Percentiles rank a stretch among this genome's conserved stretches.
These are phyloP conservation scores for Pseudogymnoascus sp. DNA, from an alignment of 2,329 filamentous ascomycete genomes.

Conservation along the genomic window DNA sequence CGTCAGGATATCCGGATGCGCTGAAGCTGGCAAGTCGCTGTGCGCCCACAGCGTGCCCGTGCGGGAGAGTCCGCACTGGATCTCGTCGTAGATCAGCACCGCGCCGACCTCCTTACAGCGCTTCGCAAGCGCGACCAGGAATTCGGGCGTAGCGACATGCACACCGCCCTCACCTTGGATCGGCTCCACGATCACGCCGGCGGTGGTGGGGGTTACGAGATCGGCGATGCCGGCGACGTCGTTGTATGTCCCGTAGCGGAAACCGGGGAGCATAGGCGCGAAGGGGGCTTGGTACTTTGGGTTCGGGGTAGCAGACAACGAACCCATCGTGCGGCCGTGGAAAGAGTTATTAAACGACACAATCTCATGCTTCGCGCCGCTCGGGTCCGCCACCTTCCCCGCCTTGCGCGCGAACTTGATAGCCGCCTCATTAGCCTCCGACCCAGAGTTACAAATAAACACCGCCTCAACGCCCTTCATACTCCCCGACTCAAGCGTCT, in stretches of 20 bases:
- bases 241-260: slow-evolving; percentile 79
- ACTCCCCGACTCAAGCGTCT: slow-evolving; percentile 67
- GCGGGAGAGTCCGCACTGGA: slow-evolving; percentile 84
- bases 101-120: slow-evolving; percentile 82
- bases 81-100: slow-evolving; percentile 90
- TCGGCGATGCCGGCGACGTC: slow-evolving; percentile 62
- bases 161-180: slow-evolving; percentile 97
- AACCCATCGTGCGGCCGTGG: slow-evolving; percentile 94
- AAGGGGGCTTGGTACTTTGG: slow-evolving; percentile 97
- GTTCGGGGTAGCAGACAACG: slow-evolving; percentile 91
- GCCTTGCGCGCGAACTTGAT: slow-evolving; percentile 95
- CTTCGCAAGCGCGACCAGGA: slow-evolving; percentile 72
- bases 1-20: slow-evolving; percentile 88
- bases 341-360: slow-evolving; percentile 90
- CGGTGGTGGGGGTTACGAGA: slow-evolving; percentile 76
- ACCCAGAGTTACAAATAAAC: slow-evolving; percentile 94
- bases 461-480: slow-evolving; percentile 75
- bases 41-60: slow-evolving; percentile 92
- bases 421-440: slow-evolving; percentile 94
- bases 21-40: slow-evolving; percentile 59
- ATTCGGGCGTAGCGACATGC: slow-evolving; percentile 72
- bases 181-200: slow-evolving; percentile 90
- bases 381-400: slow-evolving; percentile 65
- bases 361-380: slow-evolving; percentile 68
- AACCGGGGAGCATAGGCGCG: slow-evolving; percentile 89